Conservation (phyloP, 139 green algal species). For the Coccomyxa sp. region DNA sequence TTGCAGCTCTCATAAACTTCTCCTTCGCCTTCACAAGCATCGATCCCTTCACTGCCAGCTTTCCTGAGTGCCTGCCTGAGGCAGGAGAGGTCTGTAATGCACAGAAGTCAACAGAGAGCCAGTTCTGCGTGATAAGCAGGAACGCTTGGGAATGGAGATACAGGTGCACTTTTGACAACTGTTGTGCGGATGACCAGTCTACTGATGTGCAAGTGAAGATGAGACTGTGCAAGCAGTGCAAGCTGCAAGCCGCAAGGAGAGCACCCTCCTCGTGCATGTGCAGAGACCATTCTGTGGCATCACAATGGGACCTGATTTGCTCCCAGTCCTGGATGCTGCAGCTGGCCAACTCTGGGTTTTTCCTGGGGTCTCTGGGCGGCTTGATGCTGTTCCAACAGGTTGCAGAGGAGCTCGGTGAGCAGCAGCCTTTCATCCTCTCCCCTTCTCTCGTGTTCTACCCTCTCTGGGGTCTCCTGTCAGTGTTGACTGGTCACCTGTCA, state of each 20-base stretch:
- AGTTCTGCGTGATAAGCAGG: conserved; percentile 22
- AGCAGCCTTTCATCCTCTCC: not conserved
- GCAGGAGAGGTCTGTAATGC: conserved; percentile 15
- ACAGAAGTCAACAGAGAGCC: not conserved
- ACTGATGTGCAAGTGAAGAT: not conserved
- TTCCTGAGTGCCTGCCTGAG: conserved; percentile 11
- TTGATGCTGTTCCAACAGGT: conserved; percentile 32
- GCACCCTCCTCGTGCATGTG: not conserved
- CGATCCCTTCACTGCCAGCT: conserved; percentile 11
- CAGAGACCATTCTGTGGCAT: conserved; percentile 24
- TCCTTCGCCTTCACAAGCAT: conserved; percentile 14
- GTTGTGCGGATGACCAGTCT: not conserved
- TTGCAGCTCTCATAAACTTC: conserved; percentile 4
- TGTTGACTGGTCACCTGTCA: not conserved
- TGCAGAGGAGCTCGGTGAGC: conserved; percentile 32
- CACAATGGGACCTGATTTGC: conserved; percentile 61
- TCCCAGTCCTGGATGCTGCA: conserved; percentile 36
- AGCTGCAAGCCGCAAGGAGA: not conserved
- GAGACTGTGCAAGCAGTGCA: not conserved
- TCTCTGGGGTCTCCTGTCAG: not conserved
- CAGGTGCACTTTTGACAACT: conserved; percentile 8
- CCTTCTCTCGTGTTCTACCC: not conserved
- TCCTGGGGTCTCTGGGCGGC: conserved; percentile 55
- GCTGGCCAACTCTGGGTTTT: conserved; percentile 48
- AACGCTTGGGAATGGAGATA: conserved; percentile 28